Evolutionary conservation across 148 eudicot genomes (phyloP), one percentile per base, ranked within the genome.

Genomic region (Amaranthus hypochondriacus): DNA sequence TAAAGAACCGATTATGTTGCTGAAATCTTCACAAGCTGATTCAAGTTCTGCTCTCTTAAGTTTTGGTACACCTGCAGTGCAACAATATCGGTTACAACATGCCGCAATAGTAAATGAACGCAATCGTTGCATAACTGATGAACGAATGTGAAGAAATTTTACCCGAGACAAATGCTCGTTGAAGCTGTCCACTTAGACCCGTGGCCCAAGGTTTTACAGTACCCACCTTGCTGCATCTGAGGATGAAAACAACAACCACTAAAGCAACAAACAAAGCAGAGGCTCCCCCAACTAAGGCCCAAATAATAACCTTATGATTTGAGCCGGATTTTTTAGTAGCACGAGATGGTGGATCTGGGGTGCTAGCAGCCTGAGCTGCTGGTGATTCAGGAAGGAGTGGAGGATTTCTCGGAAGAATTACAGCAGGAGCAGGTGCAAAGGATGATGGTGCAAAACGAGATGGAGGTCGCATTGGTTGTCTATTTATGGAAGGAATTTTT

Each of bases 101-200:
- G 68, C 43, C 13, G 12, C 43, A 50, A 50, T n/a, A 67, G 46
- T 21, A 15, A 18, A 3, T 47, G 42, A 7, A 3, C 63, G 42
- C 46, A 7, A 53, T 64, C 18, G 44, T 14, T 58, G 28, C 7
- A 21, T 11, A 46, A 13, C 6, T 6, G 48, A 76, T 8, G 56
- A 62, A 28, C 39, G 74, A 64, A 53, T 21, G 7, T 5, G 39
- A 28, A 28, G 39, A 56, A 52, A 58, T 78, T 55, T 68, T 52
- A 92, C 97, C 96, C 79, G 93, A 75, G 43, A 89, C 86, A 79
- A 92, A 90, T 70, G 96, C 98, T 73, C 84, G 89, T 84, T 89
- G 93, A 70, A 89, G 90, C 85, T 89, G 93, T 68, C 92, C 98
- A 73, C 98, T 92, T 68, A 88, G 82, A 14, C 97, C 97, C 6